Evolutionary conservation across 2,329 filamentous ascomycete genomes (phyloP).

Genomic region (Pestalotiopsis fici): DNA sequence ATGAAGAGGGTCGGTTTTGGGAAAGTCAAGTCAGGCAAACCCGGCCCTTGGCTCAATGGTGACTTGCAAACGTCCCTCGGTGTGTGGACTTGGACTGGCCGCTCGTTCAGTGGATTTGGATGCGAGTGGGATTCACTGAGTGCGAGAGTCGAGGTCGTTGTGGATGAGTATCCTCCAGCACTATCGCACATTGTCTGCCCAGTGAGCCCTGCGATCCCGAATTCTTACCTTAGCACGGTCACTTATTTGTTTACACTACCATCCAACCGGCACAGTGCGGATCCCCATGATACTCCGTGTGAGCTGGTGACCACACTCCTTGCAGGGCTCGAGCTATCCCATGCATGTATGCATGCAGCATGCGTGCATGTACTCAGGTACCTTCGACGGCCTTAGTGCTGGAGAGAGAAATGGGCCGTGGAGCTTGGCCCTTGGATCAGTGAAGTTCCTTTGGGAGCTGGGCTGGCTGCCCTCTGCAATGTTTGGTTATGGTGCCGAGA

Average conservation of each 20-base stretch:
- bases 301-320: neutral
- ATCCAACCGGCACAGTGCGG: neutral
- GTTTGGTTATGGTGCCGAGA: neutral
- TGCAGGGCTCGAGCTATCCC: constrained; percentile 1
- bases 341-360: neutral
- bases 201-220: neutral
- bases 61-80: neutral
- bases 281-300: neutral
- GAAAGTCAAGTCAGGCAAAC: neutral
- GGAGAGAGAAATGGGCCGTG: neutral
- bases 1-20: neutral
- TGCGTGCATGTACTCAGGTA: neutral
- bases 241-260: neutral
- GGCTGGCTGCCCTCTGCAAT: constrained; percentile 1
- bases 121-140: neutral
- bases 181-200: neutral
- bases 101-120: neutral
- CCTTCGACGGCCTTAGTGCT: neutral
- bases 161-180: neutral
- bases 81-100: neutral
- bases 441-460: neutral
- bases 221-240: neutral
- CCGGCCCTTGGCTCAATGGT: neutral
- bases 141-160: neutral
- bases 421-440: constrained; percentile 4